Evolutionary conservation across 148 eudicot genomes (phyloP).

Genomic region (Rheum nobile): DNA sequence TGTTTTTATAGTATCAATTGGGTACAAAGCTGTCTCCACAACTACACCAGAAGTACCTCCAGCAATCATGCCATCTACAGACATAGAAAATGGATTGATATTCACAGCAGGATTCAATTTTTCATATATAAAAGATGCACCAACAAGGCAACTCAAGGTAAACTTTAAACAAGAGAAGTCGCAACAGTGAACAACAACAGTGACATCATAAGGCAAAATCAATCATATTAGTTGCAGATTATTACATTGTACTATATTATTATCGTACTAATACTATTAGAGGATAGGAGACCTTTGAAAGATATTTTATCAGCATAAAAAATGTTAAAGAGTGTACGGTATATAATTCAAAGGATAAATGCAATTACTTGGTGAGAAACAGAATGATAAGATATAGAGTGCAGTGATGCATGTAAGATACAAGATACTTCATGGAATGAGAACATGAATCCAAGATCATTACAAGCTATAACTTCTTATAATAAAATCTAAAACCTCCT

Average conservation of each 20-base stretch:
- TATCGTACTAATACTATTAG: too few species aligned
- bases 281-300: neutral
- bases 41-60: conserved; percentile 95
- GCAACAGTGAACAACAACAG: neutral
- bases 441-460: neutral
- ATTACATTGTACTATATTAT: neutral
- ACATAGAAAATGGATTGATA: conserved; percentile 3
- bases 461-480: neutral
- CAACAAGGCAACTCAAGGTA: neutral
- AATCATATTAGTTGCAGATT: neutral
- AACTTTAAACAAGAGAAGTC: neutral
- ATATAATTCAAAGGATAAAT: neutral
- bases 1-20: conserved; percentile 93
- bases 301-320: neutral
- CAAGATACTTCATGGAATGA: neutral
- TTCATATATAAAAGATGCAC: neutral
- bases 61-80: conserved; percentile 83
- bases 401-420: neutral
- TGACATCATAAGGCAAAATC: neutral
- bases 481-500: neutral
- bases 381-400: neutral
- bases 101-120: neutral
- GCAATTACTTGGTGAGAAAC: neutral
- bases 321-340: neutral
- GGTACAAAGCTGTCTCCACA: conserved; percentile 89